Base-by-base conservation (phyloP, 345 rosid genomes). In the Lepidium sativum region DNA sequence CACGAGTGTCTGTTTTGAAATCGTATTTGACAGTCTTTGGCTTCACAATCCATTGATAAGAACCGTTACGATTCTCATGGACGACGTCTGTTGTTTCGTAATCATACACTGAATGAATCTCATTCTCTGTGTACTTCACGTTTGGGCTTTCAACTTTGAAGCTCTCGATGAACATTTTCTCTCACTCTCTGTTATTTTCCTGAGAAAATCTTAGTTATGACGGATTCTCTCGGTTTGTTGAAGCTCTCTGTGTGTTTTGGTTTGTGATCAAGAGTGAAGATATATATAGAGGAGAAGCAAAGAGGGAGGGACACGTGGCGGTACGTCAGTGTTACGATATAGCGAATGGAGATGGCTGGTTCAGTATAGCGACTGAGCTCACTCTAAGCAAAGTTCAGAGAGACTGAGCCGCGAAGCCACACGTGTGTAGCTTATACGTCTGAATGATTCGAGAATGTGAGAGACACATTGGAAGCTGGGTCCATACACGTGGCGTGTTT, bases 61-160 rank as follows among this genome's bases (percentile, higher is more conserved):
- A 33, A 2, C 97, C 99, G 59, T 84, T 73, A 40, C 77, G 77
- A 76, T 75, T 86, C 82, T 90, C 96, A 64, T 88, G 95, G 59
- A 88, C 97, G 50, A 94, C 85, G 69, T 90, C 96, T 32, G 99
- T 90, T 47, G 99, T 94, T 58, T 94, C 87, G 67, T 94, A 94
- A 77, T 73, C 74, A 76, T 94, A 94, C 69, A 84, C 85, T 0
- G 99, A 88, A 25, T 78, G 84, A 52, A 94, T 86, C 86, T 86
- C 97, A 48, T 60, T 68, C 40, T 90, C 95, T 23, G 82, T 68
- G 83, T 94, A 94, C 73, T 77, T 78, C 18, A 94, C 99, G 61
- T 90, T 83, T 2, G 96, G 95, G 60, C 84, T 77, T 76, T 94
- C 99, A 0, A 94, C 99, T 84, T 80, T 83, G 54, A 94, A 94